These are phyloP conservation scores for Byssochlamys sp. DNA, from an alignment of 2,329 filamentous ascomycete species.

Conservation along the genomic window DNA sequence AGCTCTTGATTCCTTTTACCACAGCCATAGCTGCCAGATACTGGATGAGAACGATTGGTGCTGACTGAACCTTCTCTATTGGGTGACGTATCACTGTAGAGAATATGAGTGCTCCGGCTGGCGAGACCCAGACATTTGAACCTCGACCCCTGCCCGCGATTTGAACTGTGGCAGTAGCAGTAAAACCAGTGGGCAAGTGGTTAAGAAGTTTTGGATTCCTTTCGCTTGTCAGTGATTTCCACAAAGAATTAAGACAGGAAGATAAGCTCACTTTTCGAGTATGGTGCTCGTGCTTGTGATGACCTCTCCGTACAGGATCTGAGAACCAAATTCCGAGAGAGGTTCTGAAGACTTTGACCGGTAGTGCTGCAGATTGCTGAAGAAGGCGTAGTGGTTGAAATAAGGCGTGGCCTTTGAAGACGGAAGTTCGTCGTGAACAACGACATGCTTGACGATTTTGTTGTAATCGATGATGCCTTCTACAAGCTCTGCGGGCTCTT, in stretches of 20 bases:
- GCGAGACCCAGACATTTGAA: slow-evolving; percentile 88
- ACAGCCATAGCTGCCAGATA: slow-evolving; percentile 85
- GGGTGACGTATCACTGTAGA: slow-evolving; percentile 80
- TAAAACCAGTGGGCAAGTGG: slow-evolving; percentile 74
- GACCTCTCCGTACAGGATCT: slow-evolving; percentile 79
- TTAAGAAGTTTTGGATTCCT: slow-evolving; percentile 71
- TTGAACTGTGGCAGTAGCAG: slow-evolving; percentile 75
- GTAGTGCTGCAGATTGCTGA: slow-evolving; percentile 59
- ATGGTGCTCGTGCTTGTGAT: slow-evolving; percentile 90
- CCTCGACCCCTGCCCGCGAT: slow-evolving; percentile 80
- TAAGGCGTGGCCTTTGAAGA: slow-evolving; percentile 65
- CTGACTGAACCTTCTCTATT: slow-evolving; percentile 57
- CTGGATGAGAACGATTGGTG: slow-evolving; percentile 85
- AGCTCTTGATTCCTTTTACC: slow-evolving; percentile 70
- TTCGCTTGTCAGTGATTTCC: slow-evolving; percentile 1
- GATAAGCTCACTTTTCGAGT: slow-evolving; percentile 61
- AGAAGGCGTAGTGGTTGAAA: slow-evolving; percentile 78
- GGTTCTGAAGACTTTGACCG: slow-evolving; percentile 49
- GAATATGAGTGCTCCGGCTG: slow-evolving; percentile 75
- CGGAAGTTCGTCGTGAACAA: slow-evolving; percentile 64
- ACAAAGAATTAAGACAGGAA: background rate
- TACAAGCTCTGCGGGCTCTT: slow-evolving; percentile 24
- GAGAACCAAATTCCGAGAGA: slow-evolving; percentile 59
- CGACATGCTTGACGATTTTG: slow-evolving; percentile 60
- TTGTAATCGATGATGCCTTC: slow-evolving; percentile 66